Conservation (phyloP, 2,329 filamentous ascomycete species). For the Phialophora chinensis region DNA sequence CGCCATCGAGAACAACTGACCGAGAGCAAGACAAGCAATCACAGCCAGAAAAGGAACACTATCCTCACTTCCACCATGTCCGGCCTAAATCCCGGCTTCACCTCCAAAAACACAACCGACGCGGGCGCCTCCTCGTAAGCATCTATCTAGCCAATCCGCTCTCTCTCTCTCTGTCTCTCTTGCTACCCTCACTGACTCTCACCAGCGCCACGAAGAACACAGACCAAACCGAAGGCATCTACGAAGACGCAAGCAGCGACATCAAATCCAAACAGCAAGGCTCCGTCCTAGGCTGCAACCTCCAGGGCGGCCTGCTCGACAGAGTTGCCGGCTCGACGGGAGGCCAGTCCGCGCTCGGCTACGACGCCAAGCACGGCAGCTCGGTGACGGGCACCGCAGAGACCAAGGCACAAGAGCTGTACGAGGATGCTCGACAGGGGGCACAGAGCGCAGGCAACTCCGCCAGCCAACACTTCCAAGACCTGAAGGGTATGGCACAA, state of each 20-base stretch:
- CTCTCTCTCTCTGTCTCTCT: too few species aligned
- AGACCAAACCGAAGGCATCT: background rate
- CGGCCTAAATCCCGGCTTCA: background rate
- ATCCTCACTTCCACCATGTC: slow-evolving; percentile 1
- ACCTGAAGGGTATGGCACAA: background rate
- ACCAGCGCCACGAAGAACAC: background rate
- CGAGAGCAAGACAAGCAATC: background rate
- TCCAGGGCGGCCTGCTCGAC: slow-evolving; percentile 5
- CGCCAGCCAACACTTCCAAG: background rate
- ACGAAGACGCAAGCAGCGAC: background rate
- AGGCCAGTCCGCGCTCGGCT: background rate
- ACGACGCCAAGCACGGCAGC: slow-evolving; percentile 9
- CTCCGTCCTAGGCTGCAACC: background rate
- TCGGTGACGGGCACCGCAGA: background rate
- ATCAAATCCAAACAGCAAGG: slow-evolving; percentile 3
- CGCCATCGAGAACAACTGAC: background rate
- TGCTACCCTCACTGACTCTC: background rate
- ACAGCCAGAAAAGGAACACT: background rate
- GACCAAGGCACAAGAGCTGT: background rate
- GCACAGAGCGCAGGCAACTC: background rate
- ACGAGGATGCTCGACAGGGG: background rate
- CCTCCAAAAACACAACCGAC: slow-evolving; percentile 1
- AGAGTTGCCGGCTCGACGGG: background rate
- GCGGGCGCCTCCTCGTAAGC: slow-evolving; percentile 2
- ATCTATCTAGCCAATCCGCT: too few species aligned